A percentile compares a stretch with the other conserved stretches of the same genome.
These are phyloP conservation scores for Bruguiera hainesii DNA, from an alignment of 441 rosid species.

Conservation along the genomic window DNA sequence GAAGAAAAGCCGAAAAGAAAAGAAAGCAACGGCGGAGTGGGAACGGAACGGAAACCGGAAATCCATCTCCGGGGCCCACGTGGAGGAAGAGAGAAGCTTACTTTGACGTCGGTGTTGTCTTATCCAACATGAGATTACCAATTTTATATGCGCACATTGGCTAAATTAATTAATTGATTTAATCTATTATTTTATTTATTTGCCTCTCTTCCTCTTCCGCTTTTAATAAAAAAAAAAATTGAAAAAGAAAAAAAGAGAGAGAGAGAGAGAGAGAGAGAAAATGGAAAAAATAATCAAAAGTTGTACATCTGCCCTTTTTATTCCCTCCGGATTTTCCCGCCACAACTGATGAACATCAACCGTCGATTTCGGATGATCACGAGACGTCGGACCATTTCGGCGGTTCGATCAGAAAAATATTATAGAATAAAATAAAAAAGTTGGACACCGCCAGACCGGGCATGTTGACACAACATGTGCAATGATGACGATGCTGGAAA, in stretches of 20 bases:
- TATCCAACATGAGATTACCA: conserved; percentile 20
- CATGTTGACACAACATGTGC: conserved; percentile 28
- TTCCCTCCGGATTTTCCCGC: conserved; percentile 50
- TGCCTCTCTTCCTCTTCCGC: no score
- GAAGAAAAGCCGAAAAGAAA: no score
- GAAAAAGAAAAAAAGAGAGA: no score
- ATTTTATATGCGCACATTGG: no score
- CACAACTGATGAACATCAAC: conserved; percentile 20
- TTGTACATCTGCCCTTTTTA: no score
- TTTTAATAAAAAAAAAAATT: no score
- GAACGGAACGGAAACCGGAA: conserved; percentile 24
- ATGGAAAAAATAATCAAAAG: no score
- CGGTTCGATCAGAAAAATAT: conserved; percentile 17
- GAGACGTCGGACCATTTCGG: conserved; percentile 12
- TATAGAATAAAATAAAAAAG: no score
- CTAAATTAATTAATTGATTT: no score
- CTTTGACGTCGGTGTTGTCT: conserved; percentile 51
- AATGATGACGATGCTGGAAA: conserved; percentile 33
- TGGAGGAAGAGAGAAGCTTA: conserved; percentile 15
- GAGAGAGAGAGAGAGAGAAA: no score
- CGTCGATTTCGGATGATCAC: conserved; percentile 12
- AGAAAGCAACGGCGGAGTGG: conserved; percentile 13
- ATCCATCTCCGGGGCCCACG: conserved; percentile 27
- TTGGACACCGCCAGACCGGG: no score
- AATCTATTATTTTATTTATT: no score